Evolutionary conservation across 768 basidiomycete species (phyloP).

Genomic region (Mycena vulgaris): DNA sequence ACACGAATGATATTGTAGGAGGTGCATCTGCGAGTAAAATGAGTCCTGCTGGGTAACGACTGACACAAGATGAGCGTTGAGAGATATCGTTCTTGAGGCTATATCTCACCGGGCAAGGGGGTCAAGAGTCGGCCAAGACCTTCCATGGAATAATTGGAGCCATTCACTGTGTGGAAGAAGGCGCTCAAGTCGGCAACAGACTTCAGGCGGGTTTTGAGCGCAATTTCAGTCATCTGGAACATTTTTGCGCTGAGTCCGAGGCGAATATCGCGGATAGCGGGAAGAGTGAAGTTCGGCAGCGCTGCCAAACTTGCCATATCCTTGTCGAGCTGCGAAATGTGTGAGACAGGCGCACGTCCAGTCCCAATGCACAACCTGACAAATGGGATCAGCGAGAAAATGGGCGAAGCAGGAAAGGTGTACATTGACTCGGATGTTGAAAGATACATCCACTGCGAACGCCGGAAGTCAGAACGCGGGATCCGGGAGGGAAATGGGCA

Average conservation of each 20-base stretch:
- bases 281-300: slow-evolving; percentile 38
- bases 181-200: slow-evolving; percentile 44
- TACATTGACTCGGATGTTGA: slow-evolving; percentile 57
- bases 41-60: slow-evolving; percentile 59
- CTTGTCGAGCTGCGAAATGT: no score
- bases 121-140: slow-evolving; percentile 53
- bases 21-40: slow-evolving; percentile 59
- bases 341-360: slow-evolving; percentile 57
- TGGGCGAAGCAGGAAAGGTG: slow-evolving; percentile 13
- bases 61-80: slow-evolving; percentile 45
- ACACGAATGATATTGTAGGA: slow-evolving; percentile 58
- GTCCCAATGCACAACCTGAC: slow-evolving; percentile 60
- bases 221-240: no score
- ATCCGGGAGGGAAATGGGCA: slow-evolving; percentile 8
- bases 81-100: neutral
- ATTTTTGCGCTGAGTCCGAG: slow-evolving; percentile 53
- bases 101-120: slow-evolving; percentile 54
- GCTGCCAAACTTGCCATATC: no score
- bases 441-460: slow-evolving; percentile 55
- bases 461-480: slow-evolving; percentile 20
- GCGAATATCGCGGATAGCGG: slow-evolving; percentile 52
- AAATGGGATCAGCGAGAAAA: neutral
- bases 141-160: slow-evolving; percentile 52
- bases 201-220: slow-evolving; percentile 49
- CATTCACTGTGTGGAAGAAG: slow-evolving; percentile 53